These are phyloP conservation scores for Aureobasidium subglaciale DNA, from an alignment of 2,329 filamentous ascomycete genomes.

Conservation along the genomic window DNA sequence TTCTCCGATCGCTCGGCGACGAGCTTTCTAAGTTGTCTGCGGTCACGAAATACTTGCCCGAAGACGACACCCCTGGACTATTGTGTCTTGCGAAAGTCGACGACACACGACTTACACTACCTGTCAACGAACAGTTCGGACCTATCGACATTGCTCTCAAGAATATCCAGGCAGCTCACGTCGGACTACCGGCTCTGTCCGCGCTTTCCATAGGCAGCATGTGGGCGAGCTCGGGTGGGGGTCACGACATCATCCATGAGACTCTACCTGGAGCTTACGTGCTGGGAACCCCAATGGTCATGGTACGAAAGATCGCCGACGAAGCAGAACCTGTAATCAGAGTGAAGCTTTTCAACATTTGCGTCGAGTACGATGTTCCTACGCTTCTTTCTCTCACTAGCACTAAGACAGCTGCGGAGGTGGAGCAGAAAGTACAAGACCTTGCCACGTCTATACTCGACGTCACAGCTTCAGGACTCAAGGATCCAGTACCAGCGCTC, in stretches of 20 bases:
- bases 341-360: constrained; percentile 75
- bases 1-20: constrained; percentile 63
- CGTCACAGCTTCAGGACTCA: constrained; percentile 20
- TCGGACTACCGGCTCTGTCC: constrained; percentile 74
- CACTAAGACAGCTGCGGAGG: constrained; percentile 54
- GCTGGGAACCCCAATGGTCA: constrained; percentile 59
- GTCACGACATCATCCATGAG: constrained; percentile 65
- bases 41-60: constrained; percentile 88
- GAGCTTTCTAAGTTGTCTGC: constrained; percentile 77
- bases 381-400: constrained; percentile 74
- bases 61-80: constrained; percentile 87
- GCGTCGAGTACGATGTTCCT: constrained; percentile 81
- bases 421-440: constrained; percentile 61
- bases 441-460: constrained; percentile 67
- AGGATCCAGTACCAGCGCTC: neutral
- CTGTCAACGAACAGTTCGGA: constrained; percentile 64
- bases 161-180: constrained; percentile 67
- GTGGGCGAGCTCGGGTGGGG: constrained; percentile 55
- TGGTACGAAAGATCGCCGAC: constrained; percentile 85
- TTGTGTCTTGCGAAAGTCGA: constrained; percentile 64
- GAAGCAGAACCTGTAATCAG: constrained; percentile 90
- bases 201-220: constrained; percentile 67
- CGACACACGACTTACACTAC: constrained; percentile 53
- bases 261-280: constrained; percentile 37
- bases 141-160: constrained; percentile 49